Evolutionary conservation across 257 asterid genomes (phyloP), one percentile per base, ranked within the genome.

Genomic region (Fraxinus cuspidata): DNA sequence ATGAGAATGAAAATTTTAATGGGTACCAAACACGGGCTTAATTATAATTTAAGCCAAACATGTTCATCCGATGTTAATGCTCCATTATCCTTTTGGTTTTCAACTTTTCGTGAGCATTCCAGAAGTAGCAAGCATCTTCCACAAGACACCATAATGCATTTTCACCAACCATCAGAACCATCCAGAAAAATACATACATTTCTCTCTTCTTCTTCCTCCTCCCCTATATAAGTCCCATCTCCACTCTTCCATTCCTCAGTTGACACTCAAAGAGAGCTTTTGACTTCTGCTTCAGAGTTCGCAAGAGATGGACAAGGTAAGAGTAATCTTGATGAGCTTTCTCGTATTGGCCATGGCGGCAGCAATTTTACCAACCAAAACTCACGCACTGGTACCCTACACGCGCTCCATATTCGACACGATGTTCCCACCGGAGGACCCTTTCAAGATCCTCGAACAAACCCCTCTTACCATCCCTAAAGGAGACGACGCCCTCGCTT

Each of bases 401-500:
- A 34, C 82, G 0, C 86, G 84, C 0, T 76, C 85, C 25, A 38
- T 81, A 16, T n/a, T 82, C 9, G 88, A 86, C 71, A 0, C 63
- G 71, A 72, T 82, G 73, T n/a, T 86, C 15, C 84, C 90, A 0
- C 35, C 56, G 0, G 88, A 84, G 16, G 88, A 84, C 68, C 90
- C 90, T 0, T 84, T 86, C 65, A 82, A 71, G 71, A 84, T 86
- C 32, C 73, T 84, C 53, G 90, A 86, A n/a, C 87, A 86, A 25
- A 38, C 67, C 72, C 90, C 88, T 2, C 13, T 84, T 0, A 76
- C 75, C 15, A 67, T 86, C 11, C 85, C 90, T 0, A 84, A 81
- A 21, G 83, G 75, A 1, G 32, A 47, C 0, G 86, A 42, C 18
- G 51, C 83, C 0, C 42, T 86, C 25, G 81, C 90, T 28, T 77